Percentiles rank a stretch among this genome's conserved stretches.
phyloP scores from a whole-genome alignment of 176 grass and related monocot species.

The Aechmea fasciata region DNA sequence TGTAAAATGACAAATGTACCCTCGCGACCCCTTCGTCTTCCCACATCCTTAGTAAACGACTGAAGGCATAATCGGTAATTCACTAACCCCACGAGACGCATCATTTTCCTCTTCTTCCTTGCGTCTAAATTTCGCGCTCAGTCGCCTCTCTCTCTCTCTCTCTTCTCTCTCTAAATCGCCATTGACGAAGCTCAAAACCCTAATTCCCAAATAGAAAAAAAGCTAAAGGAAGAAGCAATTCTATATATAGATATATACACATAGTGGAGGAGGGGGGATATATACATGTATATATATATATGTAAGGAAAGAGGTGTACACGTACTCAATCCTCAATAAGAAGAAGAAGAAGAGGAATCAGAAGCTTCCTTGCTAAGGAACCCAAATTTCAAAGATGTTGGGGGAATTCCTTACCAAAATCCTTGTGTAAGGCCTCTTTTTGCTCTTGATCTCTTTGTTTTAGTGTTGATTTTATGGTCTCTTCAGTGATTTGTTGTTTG shows the following conservation, averaged over 20 bases:
- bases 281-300: too few species aligned
- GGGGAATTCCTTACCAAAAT: slow-evolving; percentile 60
- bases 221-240: too few species aligned
- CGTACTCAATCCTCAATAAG: not conserved
- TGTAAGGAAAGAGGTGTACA: not conserved
- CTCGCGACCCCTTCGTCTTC: not conserved
- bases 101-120: not conserved
- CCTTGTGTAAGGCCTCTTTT: slow-evolving; percentile 40
- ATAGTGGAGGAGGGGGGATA: too few species aligned
- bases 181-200: too few species aligned
- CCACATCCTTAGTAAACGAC: not conserved
- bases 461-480: not conserved
- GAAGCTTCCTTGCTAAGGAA: too few species aligned
- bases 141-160: not conserved
- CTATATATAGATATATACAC: too few species aligned
- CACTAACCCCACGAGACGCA: not conserved
- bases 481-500: slow-evolving; percentile 5
- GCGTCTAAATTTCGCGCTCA: not conserved
- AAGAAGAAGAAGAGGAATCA: not conserved
- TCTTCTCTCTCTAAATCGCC: too few species aligned
- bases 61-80: not conserved
- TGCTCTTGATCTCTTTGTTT: slow-evolving; percentile 9
- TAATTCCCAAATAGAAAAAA: too few species aligned
- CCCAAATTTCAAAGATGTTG: slow-evolving; percentile 26
- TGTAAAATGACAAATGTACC: not conserved